Base-by-base conservation (phyloP, 2,329 filamentous ascomycete genomes). In the Aspergillus proliferans region DNA sequence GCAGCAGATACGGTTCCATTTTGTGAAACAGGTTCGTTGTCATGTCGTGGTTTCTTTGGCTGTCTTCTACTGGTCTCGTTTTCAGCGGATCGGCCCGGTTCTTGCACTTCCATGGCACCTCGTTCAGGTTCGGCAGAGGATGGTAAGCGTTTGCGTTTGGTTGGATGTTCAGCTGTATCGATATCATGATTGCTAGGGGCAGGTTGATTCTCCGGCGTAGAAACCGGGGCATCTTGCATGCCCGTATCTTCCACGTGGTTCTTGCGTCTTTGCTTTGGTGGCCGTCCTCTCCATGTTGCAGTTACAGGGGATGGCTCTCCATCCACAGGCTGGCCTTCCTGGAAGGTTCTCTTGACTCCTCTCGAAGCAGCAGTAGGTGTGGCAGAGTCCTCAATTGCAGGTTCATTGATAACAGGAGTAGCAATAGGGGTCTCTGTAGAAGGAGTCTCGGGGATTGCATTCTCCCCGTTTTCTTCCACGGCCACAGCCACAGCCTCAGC, bases 251-350 rank as follows among this genome's bases (percentile, higher is more conserved):
- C 15, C 4, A 21, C 19, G 4, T 21, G 40, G 24, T 30, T 5
- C 26, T 12, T 30, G 26, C 54, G 55, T 24, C 47, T 49, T 40
- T 55, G 51, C 49, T 64, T 65, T 4, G 51, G 38, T 22, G 51
- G 55, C n/a, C 53, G 51, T 24, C 51, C 56, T 21, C 24, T 52
- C 34, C 22, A 45, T 14, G 10, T 19, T 18, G 6, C 33, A 26
- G 30, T 12, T 12, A 8, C 24, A 14, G 28, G 34, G 19, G 10
- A 47, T 14, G 46, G 5, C 18, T 48, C 47, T n/a, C 19, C 22
- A 15, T 45, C 55, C 3, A 48, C 43, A 36, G 36, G 22, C 12
- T 22, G 41, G 24, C 10, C 41, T 6, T 43, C 41, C n/a, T 48
- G 47, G 14, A 43, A 21, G 10, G 14, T 45, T 46, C 57, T 51